Evolutionary conservation across 2,329 filamentous ascomycete genomes (phyloP), one percentile per base, ranked within the genome.

Genomic region (Ilyonectria sp.): DNA sequence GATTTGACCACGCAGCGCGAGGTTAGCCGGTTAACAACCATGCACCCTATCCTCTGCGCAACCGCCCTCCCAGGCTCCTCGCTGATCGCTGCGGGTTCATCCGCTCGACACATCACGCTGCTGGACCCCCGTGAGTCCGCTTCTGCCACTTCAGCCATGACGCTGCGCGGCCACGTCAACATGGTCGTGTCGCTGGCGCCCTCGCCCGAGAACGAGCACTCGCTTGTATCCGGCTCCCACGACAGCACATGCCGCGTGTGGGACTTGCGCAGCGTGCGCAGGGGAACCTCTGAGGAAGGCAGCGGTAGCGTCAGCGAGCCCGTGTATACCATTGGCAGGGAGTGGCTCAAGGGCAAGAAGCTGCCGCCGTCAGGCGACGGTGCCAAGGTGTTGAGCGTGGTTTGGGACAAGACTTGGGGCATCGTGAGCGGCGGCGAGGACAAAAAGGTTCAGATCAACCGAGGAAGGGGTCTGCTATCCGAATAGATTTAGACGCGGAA

Each of bases 341-440:
- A 96, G 81, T 92, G 90, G 79, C 84, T 87, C 68, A 89, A 90
- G 78, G 84, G 88, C 67, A 89, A 89, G 78, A 89, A 90, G 76
- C 89, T 88, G 77, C 86, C 86, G 17, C 85, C 91, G 46, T 91
- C 90, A 8, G 95, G 95, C 2, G 93, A 96, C 67, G 94, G 94
- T 26, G 89, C 92, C 69, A 98, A 98, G 87, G 94, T 99, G 55
- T 94, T 98, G 80, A 89, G 90, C 37, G 93, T 98, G 6, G 88
- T 86, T 66, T 99, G 96, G 96, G 93, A 98, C 80, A 85, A 87
- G 79, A 89, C 90, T 7, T 90, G 97, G 77, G 97, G 96, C 1
- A 95, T 99, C 78, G 92, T 98, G 50, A 97, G 93, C 76, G 94
- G 86, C 49, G 94, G 95, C 17, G 95, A 98, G 86, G 96, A 99